A percentile compares a stretch with the other conserved stretches of the same genome.
Evolutionary conservation across 768 basidiomycete genomes (phyloP).

Genomic region (Termitomyces sp.): DNA sequence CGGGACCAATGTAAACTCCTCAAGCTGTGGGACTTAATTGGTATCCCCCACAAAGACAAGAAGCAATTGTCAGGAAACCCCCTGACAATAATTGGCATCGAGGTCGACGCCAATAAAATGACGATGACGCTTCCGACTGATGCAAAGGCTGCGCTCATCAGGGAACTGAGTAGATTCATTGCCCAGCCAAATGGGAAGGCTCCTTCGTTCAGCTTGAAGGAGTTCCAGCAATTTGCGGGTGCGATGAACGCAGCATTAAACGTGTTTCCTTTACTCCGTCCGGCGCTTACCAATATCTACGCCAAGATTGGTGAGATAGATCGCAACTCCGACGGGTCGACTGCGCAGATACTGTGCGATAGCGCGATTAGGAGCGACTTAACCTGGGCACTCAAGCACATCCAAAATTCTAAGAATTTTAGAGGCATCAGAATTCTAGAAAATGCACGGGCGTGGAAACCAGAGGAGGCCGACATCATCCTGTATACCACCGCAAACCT

Average conservation of each 20-base stretch:
- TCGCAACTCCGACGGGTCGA: background rate
- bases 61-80: conserved; percentile 4
- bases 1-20: background rate
- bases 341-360: background rate
- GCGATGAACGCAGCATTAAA: conserved; percentile 7
- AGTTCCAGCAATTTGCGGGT: conserved; percentile 1
- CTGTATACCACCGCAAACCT: background rate
- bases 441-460: background rate
- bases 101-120: conserved; percentile 6
- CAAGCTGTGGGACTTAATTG: conserved; percentile 1
- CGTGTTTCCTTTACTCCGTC: conserved; percentile 9
- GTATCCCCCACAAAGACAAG: conserved; percentile 8
- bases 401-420: background rate
- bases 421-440: background rate
- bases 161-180: background rate
- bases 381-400: background rate
- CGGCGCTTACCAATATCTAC: background rate
- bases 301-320: background rate
- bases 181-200: background rate
- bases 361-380: background rate
- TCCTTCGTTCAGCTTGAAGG: background rate
- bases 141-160: background rate
- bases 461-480: background rate
- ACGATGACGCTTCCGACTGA: conserved; percentile 2
- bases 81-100: conserved; percentile 2